Percentiles rank a stretch among this genome's conserved stretches.
phyloP scores from a whole-genome alignment of 2,329 filamentous ascomycete genomes.

The Aspergillus versicolor region DNA sequence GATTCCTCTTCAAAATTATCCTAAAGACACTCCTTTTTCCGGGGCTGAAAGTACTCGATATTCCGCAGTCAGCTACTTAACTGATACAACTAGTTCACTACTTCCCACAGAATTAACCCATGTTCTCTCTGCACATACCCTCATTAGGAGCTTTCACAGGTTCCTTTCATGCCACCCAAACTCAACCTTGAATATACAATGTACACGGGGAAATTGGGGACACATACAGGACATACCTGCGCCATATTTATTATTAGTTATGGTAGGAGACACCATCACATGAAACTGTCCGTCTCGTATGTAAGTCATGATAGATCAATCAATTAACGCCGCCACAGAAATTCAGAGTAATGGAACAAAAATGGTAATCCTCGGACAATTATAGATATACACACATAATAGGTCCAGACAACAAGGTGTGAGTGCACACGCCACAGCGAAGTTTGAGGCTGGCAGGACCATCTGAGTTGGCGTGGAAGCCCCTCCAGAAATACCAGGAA shows the following conservation, averaged over 20 bases:
- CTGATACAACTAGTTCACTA: too few species aligned
- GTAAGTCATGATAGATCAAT: constrained; percentile 1
- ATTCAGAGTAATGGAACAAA: constrained; percentile 1
- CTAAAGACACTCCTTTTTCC: too few species aligned
- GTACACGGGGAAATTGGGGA: background rate
- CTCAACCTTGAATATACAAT: background rate
- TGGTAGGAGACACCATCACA: background rate
- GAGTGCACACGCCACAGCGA: background rate
- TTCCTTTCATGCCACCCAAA: background rate
- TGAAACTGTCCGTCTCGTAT: background rate
- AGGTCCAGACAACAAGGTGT: constrained; percentile 6
- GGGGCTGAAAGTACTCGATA: too few species aligned
- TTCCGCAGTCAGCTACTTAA: too few species aligned
- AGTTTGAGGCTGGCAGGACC: background rate
- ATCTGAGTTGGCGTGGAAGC: background rate
- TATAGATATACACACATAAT: constrained; percentile 13
- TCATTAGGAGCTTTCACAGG: background rate
- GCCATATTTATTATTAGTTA: background rate
- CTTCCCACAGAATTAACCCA: background rate
- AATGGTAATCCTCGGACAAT: constrained; percentile 8
- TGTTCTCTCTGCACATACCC: background rate
- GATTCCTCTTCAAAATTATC: too few species aligned
- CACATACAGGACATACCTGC: background rate
- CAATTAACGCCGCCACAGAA: constrained; percentile 1
- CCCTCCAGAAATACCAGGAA: constrained; percentile 11